Evolutionary conservation across 2,329 filamentous ascomycete genomes (phyloP).

Genomic region (Cytospora leucostoma): DNA sequence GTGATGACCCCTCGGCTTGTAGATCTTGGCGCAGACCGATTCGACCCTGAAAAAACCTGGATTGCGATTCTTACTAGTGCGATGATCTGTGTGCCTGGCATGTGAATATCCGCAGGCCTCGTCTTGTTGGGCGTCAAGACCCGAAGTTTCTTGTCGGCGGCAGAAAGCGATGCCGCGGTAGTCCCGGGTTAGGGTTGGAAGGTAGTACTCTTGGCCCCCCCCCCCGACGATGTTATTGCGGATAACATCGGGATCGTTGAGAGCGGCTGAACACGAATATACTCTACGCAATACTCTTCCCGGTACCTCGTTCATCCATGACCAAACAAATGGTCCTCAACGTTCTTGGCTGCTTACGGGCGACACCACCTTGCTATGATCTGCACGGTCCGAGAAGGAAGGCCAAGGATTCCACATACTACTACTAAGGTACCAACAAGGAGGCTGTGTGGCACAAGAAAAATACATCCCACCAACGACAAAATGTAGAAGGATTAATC

Average conservation of each 20-base stretch:
- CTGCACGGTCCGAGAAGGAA: slow-evolving; percentile 15
- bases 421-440: not conserved
- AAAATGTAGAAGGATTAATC: not conserved
- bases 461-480: not conserved
- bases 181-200: not conserved
- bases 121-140: not conserved
- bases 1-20: not conserved
- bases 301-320: not conserved
- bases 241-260: too few relatives aligned
- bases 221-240: too few relatives aligned
- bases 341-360: slow-evolving; percentile 5
- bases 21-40: not conserved
- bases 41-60: not conserved
- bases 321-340: slow-evolving; percentile 11
- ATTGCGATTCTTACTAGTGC: not conserved
- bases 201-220: too few relatives aligned
- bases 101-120: not conserved
- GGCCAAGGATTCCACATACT: not conserved
- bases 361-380: slow-evolving; percentile 8
- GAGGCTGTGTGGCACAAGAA: not conserved
- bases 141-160: not conserved
- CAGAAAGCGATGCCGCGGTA: not conserved
- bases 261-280: not conserved
- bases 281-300: not conserved
- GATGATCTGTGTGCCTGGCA: not conserved